Percentiles rank a stretch among this genome's conserved stretches.
Conservation (phyloP, 2,329 filamentous ascomycete species). For the Venturia carpophila region DNA sequence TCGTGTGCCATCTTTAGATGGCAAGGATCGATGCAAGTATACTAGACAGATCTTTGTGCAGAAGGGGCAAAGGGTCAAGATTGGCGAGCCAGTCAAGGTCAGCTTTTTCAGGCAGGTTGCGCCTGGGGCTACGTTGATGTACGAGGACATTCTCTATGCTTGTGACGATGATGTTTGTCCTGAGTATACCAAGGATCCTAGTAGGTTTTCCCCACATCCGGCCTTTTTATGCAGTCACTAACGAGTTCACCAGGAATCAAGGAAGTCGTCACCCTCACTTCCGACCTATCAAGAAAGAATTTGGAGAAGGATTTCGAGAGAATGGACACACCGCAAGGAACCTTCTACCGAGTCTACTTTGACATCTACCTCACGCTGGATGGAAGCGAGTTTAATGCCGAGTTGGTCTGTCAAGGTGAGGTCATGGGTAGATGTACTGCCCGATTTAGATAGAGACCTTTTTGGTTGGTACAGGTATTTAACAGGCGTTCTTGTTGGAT, state of each 20-base stretch:
- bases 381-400: slow-evolving; percentile 94
- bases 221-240: slow-evolving; percentile 11
- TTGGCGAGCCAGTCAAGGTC: slow-evolving; percentile 96
- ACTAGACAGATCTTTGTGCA: slow-evolving; percentile 97
- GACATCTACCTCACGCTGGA: slow-evolving; percentile 83
- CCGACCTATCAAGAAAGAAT: slow-evolving; percentile 94
- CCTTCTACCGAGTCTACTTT: slow-evolving; percentile 56
- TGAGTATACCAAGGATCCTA: slow-evolving; percentile 97
- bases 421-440: slow-evolving; percentile 97
- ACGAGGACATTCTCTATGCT: slow-evolving; percentile 95
- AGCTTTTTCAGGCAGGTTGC: slow-evolving; percentile 98
- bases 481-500: slow-evolving; percentile 8
- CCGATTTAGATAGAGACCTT: slow-evolving; percentile 57
- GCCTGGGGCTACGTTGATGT: slow-evolving; percentile 95
- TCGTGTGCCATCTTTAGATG: slow-evolving; percentile 90
- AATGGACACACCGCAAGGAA: slow-evolving; percentile 95
- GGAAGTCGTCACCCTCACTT: slow-evolving; percentile 95
- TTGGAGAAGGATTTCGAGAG: slow-evolving; percentile 98
- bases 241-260: slow-evolving; percentile 69
- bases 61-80: slow-evolving; percentile 98
- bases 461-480: not conserved
- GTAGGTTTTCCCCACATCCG: slow-evolving; percentile 52
- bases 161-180: slow-evolving; percentile 98
- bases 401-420: slow-evolving; percentile 97
- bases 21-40: slow-evolving; percentile 97